Percentiles rank a stretch among this genome's conserved stretches.
Evolutionary conservation across 2,329 filamentous ascomycete species (phyloP).

Genomic region (Aspergillus fischeri): DNA sequence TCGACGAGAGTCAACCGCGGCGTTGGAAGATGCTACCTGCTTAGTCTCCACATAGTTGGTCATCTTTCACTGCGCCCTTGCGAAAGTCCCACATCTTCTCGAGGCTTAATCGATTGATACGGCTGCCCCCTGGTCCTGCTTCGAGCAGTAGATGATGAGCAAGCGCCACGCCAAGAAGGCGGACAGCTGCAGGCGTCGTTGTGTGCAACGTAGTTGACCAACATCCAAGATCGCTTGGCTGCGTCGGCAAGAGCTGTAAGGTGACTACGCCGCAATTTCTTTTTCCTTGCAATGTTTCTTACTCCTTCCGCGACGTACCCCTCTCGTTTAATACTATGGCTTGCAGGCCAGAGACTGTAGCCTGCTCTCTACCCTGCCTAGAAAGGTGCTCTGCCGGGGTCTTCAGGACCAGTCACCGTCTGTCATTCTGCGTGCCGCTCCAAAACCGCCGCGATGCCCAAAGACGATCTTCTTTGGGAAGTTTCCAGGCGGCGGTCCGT

Average conservation of each 20-base stretch:
- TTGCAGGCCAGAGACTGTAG: background rate
- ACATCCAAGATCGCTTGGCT: constrained; percentile 5
- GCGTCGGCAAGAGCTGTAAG: constrained; percentile 9
- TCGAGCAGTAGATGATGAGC: constrained; percentile 8
- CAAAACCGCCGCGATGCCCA: constrained; percentile 17
- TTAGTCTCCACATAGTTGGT: background rate
- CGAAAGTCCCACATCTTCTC: background rate
- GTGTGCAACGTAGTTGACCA: constrained; percentile 7
- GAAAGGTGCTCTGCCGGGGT: background rate
- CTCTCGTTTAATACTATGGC: background rate
- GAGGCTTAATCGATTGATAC: constrained; percentile 6
- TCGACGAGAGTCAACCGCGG: background rate
- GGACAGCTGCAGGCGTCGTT: constrained; percentile 18
- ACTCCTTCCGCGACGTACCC: background rate
- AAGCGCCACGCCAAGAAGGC: constrained; percentile 33
- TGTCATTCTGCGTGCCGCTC: constrained; percentile 9
- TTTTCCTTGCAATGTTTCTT: background rate
- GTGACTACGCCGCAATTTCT: constrained; percentile 21
- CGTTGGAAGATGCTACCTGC: background rate
- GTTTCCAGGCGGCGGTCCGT: constrained; percentile 10
- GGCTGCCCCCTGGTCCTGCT: background rate
- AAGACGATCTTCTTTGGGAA: constrained; percentile 6
- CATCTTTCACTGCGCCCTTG: background rate
- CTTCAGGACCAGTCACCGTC: constrained; percentile 5
- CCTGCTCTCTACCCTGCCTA: background rate